phyloP scores from a whole-genome alignment of 2,329 filamentous ascomycete species.

The Diplodia mutila region DNA sequence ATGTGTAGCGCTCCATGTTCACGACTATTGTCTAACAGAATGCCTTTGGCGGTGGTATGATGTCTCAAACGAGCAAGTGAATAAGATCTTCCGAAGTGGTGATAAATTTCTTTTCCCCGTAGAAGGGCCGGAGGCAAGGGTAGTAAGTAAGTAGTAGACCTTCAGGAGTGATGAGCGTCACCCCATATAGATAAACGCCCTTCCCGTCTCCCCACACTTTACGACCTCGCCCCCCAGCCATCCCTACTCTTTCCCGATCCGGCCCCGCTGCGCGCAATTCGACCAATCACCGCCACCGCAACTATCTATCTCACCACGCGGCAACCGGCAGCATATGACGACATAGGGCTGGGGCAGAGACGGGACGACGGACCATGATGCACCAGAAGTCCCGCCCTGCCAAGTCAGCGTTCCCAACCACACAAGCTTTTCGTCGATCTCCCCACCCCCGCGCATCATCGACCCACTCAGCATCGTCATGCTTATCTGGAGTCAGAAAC shows the following conservation, averaged over 20 bases:
- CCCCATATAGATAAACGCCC: neutral
- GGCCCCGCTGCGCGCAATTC: neutral
- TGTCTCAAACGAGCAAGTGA: neutral
- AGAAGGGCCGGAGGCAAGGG: neutral
- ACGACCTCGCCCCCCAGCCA: neutral
- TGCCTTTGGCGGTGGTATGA: neutral
- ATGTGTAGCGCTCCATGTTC: slow-evolving; percentile 29
- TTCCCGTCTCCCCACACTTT: neutral
- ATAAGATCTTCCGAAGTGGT: neutral
- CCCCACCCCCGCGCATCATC: neutral
- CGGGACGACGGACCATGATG: too few species aligned
- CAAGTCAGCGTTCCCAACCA: neutral
- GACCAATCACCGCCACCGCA: neutral
- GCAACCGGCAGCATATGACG: neutral
- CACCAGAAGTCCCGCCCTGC: neutral
- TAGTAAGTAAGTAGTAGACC: neutral
- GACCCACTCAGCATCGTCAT: neutral
- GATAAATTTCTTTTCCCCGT: neutral
- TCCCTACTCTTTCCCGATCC: neutral
- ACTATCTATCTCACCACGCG: neutral
- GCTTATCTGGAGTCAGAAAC: neutral
- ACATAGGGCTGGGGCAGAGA: neutral
- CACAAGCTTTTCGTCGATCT: neutral
- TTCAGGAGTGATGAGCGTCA: neutral
- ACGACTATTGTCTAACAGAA: neutral